These are phyloP conservation scores for Termitomyces sp. DNA, from an alignment of 768 basidiomycete genomes.

Conservation along the genomic window DNA sequence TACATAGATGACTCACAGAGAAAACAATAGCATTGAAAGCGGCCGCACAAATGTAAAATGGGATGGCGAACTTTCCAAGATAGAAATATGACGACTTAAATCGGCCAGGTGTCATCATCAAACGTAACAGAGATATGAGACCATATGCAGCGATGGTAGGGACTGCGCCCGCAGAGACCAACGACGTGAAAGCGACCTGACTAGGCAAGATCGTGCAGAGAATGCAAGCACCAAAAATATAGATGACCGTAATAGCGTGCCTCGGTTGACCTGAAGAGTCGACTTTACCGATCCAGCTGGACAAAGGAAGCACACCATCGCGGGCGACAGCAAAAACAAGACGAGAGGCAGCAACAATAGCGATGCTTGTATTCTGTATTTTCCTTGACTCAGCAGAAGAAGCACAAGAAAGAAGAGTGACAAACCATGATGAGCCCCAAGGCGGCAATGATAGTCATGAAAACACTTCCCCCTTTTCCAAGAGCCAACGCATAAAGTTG, in stretches of 20 bases:
- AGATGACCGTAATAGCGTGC: slow-evolving; percentile 89
- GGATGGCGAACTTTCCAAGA: slow-evolving; percentile 58
- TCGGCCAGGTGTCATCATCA: slow-evolving; percentile 71
- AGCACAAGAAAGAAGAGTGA: background rate
- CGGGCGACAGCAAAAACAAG: slow-evolving; percentile 90
- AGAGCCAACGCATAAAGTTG: slow-evolving; percentile 81
- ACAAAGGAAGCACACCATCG: slow-evolving; percentile 85
- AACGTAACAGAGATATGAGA: slow-evolving; percentile 68
- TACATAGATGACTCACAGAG: slow-evolving; percentile 51
- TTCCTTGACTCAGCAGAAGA: background rate
- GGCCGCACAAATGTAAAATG: slow-evolving; percentile 63
- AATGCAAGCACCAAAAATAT: slow-evolving; percentile 64
- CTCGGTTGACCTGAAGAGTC: slow-evolving; percentile 67
- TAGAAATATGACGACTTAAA: slow-evolving; percentile 73
- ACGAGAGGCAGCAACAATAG: slow-evolving; percentile 84
- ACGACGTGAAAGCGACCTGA: slow-evolving; percentile 87
- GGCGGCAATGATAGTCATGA: slow-evolving; percentile 84
- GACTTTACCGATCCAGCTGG: slow-evolving; percentile 77
- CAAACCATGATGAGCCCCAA: slow-evolving; percentile 78
- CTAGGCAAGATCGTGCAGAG: slow-evolving; percentile 87
- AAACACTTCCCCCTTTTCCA: slow-evolving; percentile 71
- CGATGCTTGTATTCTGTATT: slow-evolving; percentile 74
- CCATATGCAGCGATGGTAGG: slow-evolving; percentile 89
- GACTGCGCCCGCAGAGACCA: slow-evolving; percentile 80
- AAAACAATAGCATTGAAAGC: slow-evolving; percentile 75